Evolutionary conservation across 163 green algal genomes (phyloP), one percentile per base, ranked within the genome.

Genomic region (Volvox carteri): DNA sequence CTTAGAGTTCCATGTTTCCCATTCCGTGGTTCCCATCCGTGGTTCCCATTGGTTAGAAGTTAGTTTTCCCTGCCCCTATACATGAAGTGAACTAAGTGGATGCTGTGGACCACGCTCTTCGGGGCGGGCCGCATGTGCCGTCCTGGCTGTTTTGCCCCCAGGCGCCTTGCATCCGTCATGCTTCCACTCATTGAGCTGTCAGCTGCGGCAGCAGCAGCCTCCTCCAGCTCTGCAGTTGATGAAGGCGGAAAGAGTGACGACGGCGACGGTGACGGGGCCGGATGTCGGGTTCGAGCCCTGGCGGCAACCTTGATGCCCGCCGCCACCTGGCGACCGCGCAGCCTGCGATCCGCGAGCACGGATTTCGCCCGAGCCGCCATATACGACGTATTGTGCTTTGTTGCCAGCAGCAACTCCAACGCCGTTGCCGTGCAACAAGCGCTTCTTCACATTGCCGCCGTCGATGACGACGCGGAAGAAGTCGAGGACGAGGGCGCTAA

Each of bases 151-250:
- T n/a, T n/a, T n/a, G n/a, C n/a, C n/a, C n/a, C n/a, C 78, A 86
- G 78, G 78, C 78, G 58, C n/a, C 7, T 77, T 9, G 18, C 39
- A n/a, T 18, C n/a, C 5, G 23, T 65, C 37, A 37, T 86, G 60
- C 58, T 86, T 12, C 78, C 78, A n/a, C 28, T 86, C 28, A 41
- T 86, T 39, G 78, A 86, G 62, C 25, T 74, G 39, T 39, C 78
- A 7, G 50, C 52, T 28, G 30, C n/a, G 33, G 5, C 75, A 4
- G 54, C 54, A 65, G 54, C 54, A 23, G 54, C 54, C 5, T 65
- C 54, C 25, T 23, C 25, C 2, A 65, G 5, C 54, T 8, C n/a
- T 48, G 78, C 6, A 6, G 78, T 25, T 16, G n/a, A 21, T 12
- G 78, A 48, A 0, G 56, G 18, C 18, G 56, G 23, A 8, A 12